A percentile compares a stretch with the other conserved stretches of the same genome.
phyloP scores from a whole-genome alignment of 768 basidiomycete genomes.

The Boletus vinaceobasis region DNA sequence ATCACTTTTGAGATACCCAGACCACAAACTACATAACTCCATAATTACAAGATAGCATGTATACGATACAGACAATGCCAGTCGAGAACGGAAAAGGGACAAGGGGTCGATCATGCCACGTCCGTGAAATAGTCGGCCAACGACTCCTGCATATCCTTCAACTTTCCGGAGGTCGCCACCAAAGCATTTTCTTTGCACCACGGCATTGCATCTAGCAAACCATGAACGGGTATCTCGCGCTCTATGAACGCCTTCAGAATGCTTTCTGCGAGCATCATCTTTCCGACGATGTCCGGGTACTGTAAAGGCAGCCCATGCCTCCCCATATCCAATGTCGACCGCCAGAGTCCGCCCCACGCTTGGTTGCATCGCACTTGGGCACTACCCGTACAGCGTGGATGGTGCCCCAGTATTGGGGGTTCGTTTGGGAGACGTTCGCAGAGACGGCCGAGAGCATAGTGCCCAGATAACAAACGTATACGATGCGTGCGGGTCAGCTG shows the following conservation, averaged over 20 bases:
- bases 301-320: constrained; percentile 39
- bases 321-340: constrained; percentile 37
- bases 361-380: constrained; percentile 42
- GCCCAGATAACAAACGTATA: constrained; percentile 50
- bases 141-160: constrained; percentile 46
- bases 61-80: constrained; percentile 6
- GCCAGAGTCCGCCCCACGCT: constrained; percentile 47
- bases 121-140: constrained; percentile 48
- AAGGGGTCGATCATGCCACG: constrained; percentile 25
- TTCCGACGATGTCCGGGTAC: constrained; percentile 44
- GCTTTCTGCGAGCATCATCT: constrained; percentile 47
- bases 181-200: constrained; percentile 44
- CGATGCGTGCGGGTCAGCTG: constrained; percentile 46
- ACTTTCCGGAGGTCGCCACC: constrained; percentile 39
- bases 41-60: constrained; percentile 11
- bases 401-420: constrained; percentile 43
- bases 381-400: constrained; percentile 37
- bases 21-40: neutral
- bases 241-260: constrained; percentile 45
- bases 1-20: constrained; percentile 7
- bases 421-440: constrained; percentile 42
- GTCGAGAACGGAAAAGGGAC: neutral
- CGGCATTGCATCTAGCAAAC: constrained; percentile 41
- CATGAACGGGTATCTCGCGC: constrained; percentile 39
- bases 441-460: constrained; percentile 45